Evolutionary conservation across 1,139 yeast species (phyloP).

Genomic region (Candida glucosophila): DNA sequence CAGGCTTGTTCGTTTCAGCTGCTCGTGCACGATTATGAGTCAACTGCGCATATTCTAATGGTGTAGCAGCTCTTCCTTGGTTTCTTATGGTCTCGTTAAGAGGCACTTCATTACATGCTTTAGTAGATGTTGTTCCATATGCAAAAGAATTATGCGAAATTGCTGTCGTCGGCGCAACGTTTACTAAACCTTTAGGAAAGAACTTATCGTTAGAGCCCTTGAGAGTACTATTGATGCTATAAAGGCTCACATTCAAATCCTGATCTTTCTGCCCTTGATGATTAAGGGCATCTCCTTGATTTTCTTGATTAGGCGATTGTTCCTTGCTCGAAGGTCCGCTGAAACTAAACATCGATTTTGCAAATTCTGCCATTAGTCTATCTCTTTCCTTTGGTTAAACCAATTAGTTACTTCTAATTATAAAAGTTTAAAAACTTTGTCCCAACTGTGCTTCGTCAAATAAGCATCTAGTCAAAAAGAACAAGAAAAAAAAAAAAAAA

Average conservation of each 20-base stretch:
- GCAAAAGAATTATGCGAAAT: constrained; percentile 53
- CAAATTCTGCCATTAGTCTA: constrained; percentile 64
- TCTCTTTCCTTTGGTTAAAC: no score
- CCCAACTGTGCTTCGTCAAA: no score
- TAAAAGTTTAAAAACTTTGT: no score
- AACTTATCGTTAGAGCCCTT: constrained; percentile 12
- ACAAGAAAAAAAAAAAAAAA: no score
- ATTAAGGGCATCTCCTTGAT: not conserved
- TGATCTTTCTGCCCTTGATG: not conserved
- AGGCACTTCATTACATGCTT: constrained; percentile 14
- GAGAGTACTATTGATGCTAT: constrained; percentile 6
- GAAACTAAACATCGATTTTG: constrained; percentile 53
- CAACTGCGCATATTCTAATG: not conserved
- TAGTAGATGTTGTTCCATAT: constrained; percentile 50
- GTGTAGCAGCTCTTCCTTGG: not conserved
- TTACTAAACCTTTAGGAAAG: constrained; percentile 27
- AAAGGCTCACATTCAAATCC: constrained; percentile 1
- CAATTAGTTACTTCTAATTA: no score
- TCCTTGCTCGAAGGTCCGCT: constrained; percentile 37
- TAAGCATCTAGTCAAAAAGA: no score
- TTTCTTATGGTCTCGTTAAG: constrained; percentile 14
- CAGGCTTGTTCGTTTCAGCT: constrained; percentile 14
- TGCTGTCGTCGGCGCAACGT: constrained; percentile 56
- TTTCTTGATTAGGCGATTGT: not conserved
- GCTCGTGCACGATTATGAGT: not conserved